Base-by-base conservation (phyloP, 2,329 filamentous ascomycete genomes). In the Phaeosphaeria sp. region DNA sequence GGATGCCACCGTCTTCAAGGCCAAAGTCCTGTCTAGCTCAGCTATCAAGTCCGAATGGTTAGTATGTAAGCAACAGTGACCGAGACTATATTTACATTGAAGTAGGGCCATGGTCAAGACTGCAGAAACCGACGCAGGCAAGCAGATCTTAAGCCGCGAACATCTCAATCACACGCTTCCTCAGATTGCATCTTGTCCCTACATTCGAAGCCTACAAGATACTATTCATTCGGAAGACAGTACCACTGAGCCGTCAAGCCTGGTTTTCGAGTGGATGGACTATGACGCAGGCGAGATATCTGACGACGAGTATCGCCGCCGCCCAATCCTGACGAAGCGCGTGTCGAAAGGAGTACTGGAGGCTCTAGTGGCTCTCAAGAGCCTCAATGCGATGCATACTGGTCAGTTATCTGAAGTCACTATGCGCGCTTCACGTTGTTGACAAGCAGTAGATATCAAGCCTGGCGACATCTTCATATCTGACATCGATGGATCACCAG, bases 181-280 rank as follows among this genome's bases (percentile, higher is more conserved):
- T 20, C 53, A 49, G 5, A 59, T 68, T 44, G 54, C 53, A 17
- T 58, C 61, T 20, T 57, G 55, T 30, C 65, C 53, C 51, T 54
- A 63, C 43, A 65, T 69, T 33, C 62, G 65, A 49, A 55, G 48
- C 4, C 27, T 67, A 33, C 49, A 49, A 25, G 65, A 69, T 53
- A 51, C 57, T n/a, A 27, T 66, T 40, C 24, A 39, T 18, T 52
- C 17, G 48, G 53, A 51, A 40, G 11, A 25, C 22, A 40, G 51
- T 36, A 21, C 55, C 5, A 40, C 13, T 15, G 51, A 60, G 40
- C 57, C 59, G 24, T 44, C 49, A 53, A 64, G 62, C 40, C 25
- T 69, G 22, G 62, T 69, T 39, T 69, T 67, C 33, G 64, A 67
- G 55, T 69, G 61, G 65, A 69, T 68, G 64, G 58, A 69, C 33